Percentiles rank a stretch among this genome's conserved stretches.
These are phyloP conservation scores for Sodiomyces alkalinus DNA, from an alignment of 2,329 filamentous ascomycete species.

Conservation along the genomic window DNA sequence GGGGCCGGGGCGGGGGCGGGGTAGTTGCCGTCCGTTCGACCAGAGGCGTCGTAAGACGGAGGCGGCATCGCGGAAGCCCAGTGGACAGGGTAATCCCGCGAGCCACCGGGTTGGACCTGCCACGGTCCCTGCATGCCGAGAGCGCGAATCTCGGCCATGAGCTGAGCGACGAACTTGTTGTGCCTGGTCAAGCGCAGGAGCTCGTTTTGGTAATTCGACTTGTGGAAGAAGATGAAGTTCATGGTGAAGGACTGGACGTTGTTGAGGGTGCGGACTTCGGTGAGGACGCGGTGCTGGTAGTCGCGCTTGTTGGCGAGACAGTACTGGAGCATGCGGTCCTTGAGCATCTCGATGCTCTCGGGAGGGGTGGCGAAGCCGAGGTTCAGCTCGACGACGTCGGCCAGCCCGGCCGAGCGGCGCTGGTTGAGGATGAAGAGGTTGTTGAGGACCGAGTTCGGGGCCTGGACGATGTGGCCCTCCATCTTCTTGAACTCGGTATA, in stretches of 20 bases:
- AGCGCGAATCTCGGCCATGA: constrained; percentile 75
- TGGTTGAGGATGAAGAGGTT: constrained; percentile 91
- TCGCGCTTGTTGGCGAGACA: constrained; percentile 77
- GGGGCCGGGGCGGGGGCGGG: constrained; percentile 6
- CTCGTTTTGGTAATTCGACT: constrained; percentile 93
- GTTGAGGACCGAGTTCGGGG: constrained; percentile 87
- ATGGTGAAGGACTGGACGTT: constrained; percentile 76
- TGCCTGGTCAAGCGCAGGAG: constrained; percentile 75
- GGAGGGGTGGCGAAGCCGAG: constrained; percentile 82
- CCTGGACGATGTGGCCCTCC: constrained; percentile 91
- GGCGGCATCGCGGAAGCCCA: constrained; percentile 22
- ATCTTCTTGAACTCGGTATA: constrained; percentile 99
- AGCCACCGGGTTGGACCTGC: constrained; percentile 47
- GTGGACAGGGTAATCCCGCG: constrained; percentile 51
- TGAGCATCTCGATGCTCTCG: constrained; percentile 69
- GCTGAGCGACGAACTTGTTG: constrained; percentile 85
- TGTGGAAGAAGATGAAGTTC: constrained; percentile 96
- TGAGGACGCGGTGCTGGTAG: constrained; percentile 73
- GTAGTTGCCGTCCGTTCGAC: too few relatives aligned
- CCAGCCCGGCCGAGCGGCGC: constrained; percentile 72
- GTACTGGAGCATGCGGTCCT: constrained; percentile 67
- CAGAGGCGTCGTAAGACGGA: constrained; percentile 16
- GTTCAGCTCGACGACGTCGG: constrained; percentile 69
- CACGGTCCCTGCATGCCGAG: constrained; percentile 71
- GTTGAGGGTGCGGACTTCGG: constrained; percentile 64